These are phyloP conservation scores for Pezicula rhizophila DNA, from an alignment of 2,329 filamentous ascomycete genomes.

Conservation along the genomic window DNA sequence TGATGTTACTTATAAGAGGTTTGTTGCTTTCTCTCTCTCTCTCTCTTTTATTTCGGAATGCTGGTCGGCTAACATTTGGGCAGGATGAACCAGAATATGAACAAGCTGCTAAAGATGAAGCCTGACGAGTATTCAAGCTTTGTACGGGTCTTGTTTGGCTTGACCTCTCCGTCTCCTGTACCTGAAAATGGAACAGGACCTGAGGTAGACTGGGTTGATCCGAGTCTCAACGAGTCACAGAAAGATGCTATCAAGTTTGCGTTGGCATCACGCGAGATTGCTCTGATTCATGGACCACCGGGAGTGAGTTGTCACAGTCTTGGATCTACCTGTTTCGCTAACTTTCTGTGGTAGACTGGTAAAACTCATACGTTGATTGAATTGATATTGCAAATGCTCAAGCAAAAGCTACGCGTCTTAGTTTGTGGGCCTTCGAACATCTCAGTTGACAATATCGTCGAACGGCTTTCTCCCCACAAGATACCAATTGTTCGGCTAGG, in stretches of 20 bases:
- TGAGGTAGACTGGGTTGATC: constrained; percentile 55
- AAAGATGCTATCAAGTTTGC: constrained; percentile 75
- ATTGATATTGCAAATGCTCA: constrained; percentile 83
- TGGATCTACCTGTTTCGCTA: background rate
- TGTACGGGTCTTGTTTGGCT: constrained; percentile 56
- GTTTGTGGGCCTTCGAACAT: constrained; percentile 98
- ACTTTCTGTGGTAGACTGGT: constrained; percentile 55
- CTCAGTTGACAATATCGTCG: constrained; percentile 96
- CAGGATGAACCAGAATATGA: constrained; percentile 60
- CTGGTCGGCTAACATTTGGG: constrained; percentile 22
- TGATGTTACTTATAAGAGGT: constrained; percentile 55
- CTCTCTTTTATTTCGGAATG: background rate
- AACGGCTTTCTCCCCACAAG: constrained; percentile 78
- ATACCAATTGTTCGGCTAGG: constrained; percentile 84
- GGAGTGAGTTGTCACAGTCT: constrained; percentile 45
- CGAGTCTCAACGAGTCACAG: constrained; percentile 58
- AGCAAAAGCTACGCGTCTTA: constrained; percentile 65
- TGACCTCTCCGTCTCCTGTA: constrained; percentile 45
- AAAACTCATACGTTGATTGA: constrained; percentile 97
- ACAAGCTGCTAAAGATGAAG: constrained; percentile 49
- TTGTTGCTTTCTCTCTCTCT: constrained; percentile 1
- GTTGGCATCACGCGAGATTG: constrained; percentile 72
- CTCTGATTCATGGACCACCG: constrained; percentile 89
- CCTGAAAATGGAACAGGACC: constrained; percentile 32
- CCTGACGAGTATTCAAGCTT: constrained; percentile 54